Percentiles rank a stretch among this genome's conserved stretches.
phyloP scores from a whole-genome alignment of 2,329 filamentous ascomycete genomes.

The Periconia macrospinosa region DNA sequence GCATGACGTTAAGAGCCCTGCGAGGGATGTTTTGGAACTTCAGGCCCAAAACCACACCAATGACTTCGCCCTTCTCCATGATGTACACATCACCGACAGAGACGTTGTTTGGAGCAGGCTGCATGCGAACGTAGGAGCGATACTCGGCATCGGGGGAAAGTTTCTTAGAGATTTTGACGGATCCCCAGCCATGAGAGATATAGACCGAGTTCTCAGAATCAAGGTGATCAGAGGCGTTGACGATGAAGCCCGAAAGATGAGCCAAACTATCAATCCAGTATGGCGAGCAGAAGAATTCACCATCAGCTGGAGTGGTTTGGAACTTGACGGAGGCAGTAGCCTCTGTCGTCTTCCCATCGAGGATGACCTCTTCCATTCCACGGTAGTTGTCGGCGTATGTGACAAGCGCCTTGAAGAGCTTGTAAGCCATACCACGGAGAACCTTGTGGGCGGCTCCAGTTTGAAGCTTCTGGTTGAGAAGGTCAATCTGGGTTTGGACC shows the following conservation, averaged over 20 bases:
- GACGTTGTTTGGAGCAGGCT: conserved; percentile 57
- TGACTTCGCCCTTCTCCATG: conserved; percentile 60
- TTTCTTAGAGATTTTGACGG: conserved; percentile 59
- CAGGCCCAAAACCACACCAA: conserved; percentile 62
- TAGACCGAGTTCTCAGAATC: conserved; percentile 63
- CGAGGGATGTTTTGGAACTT: conserved; percentile 70
- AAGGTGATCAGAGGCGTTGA: conserved; percentile 61
- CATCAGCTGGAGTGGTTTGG: conserved; percentile 56
- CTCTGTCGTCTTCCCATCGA: conserved; percentile 59
- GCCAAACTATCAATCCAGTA: conserved; percentile 63
- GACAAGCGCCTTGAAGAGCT: conserved; percentile 64
- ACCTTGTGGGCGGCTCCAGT: conserved; percentile 71
- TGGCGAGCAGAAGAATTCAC: conserved; percentile 60
- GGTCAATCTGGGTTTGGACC: conserved; percentile 59
- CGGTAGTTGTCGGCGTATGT: conserved; percentile 60
- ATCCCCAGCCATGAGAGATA: conserved; percentile 65
- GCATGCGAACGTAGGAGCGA: conserved; percentile 65
- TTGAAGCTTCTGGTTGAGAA: conserved; percentile 68
- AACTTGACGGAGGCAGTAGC: conserved; percentile 59
- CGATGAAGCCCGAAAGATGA: conserved; percentile 62
- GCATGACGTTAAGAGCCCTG: conserved; percentile 66
- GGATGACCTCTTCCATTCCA: conserved; percentile 61
- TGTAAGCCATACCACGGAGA: conserved; percentile 76
- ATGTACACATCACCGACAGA: conserved; percentile 64
- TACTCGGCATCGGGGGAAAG: conserved; percentile 57